Evolutionary conservation across 2,329 filamentous ascomycete genomes (phyloP), one percentile per base, ranked within the genome.

Genomic region (Calonectria naviculata): DNA sequence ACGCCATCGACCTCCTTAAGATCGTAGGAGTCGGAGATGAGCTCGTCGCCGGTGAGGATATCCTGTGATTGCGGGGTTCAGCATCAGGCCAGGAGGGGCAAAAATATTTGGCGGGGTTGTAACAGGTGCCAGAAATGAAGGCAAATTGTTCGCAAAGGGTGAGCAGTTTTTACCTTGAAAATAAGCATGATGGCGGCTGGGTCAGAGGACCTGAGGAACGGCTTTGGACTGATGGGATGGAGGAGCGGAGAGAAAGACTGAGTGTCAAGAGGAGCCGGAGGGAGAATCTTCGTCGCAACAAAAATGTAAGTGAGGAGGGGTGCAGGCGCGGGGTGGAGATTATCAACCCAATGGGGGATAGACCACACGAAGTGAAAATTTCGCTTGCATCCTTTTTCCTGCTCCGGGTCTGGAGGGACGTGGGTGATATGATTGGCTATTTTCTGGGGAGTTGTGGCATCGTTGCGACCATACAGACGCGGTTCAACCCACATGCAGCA

Each of bases 1-100:
- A 94, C 88, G 78, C 91, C 92, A 84, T 95, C 94, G 75, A 96
- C 83, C 84, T 93, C 89, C 88, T 94, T 95, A 83, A 97, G 85
- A 79, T 95, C 89, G 88, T 93, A 98, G 79, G 94, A 97, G 88
- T 98, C 96, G 82, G 97, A 97, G 92, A 98, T 92, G 85, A 99
- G 90, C 93, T 99, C 97, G 88, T 98, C 96, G 77, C 88, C 94
- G 85, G 91, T 94, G 86, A 98, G 84, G 80, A 97, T 87, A 84
- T 99, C 97, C 97, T 99, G 81, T 72, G 58, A 72, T 76, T 77
- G 78, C 75, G 78, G 78, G 71, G 78, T 58, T 80, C 73, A 78
- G 76, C 64, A 70, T 74, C 67, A 76, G 71, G 73, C 71, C 72
- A 76, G 70, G 73, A 67, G 54, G 63, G 56, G 46, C 24, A 68